phyloP scores from a whole-genome alignment of 2,329 filamentous ascomycete genomes.

The Paraphaeosphaeria sporulosa region DNA sequence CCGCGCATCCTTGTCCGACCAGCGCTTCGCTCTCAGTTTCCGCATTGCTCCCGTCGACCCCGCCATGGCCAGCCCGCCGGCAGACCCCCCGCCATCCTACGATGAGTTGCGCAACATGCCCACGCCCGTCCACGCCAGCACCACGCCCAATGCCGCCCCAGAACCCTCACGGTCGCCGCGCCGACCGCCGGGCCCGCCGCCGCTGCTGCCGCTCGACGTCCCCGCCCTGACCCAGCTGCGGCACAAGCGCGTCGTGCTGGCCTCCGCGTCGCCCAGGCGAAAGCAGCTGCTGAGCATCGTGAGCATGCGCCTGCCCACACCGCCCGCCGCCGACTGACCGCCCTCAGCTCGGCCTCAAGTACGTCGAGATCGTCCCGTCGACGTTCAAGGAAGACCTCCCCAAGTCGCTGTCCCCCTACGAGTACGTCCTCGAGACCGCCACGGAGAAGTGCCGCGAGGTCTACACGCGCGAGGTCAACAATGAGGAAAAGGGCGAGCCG shows the following conservation, averaged over 20 bases:
- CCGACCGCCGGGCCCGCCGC: slow-evolving; percentile 51
- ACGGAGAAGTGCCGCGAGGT: slow-evolving; percentile 83
- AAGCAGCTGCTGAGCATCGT: slow-evolving; percentile 76
- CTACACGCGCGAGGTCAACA: slow-evolving; percentile 66
- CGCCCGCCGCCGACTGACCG: slow-evolving; percentile 13
- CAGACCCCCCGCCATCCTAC: slow-evolving; percentile 55
- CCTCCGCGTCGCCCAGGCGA: slow-evolving; percentile 85
- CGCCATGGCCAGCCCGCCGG: slow-evolving; percentile 27
- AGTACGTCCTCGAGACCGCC: slow-evolving; percentile 91
- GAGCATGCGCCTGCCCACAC: slow-evolving; percentile 54
- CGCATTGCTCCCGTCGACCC: slow-evolving; percentile 9
- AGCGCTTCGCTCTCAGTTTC: neutral
- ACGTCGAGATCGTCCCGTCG: slow-evolving; percentile 85
- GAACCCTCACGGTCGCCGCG: slow-evolving; percentile 26
- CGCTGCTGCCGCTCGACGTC: slow-evolving; percentile 75
- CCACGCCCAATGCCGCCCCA: slow-evolving; percentile 20
- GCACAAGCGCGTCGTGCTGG: slow-evolving; percentile 83
- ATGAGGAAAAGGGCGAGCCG: slow-evolving; percentile 70
- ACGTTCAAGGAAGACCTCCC: slow-evolving; percentile 84
- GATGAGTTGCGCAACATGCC: slow-evolving; percentile 34
- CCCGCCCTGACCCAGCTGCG: slow-evolving; percentile 80
- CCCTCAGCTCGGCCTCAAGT: slow-evolving; percentile 76
- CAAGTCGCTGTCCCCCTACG: slow-evolving; percentile 86
- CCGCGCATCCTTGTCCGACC: neutral
- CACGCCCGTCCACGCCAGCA: slow-evolving; percentile 19